Evolutionary conservation across 805 yeast species (phyloP).

Genomic region (Saturnispora diversa): DNA sequence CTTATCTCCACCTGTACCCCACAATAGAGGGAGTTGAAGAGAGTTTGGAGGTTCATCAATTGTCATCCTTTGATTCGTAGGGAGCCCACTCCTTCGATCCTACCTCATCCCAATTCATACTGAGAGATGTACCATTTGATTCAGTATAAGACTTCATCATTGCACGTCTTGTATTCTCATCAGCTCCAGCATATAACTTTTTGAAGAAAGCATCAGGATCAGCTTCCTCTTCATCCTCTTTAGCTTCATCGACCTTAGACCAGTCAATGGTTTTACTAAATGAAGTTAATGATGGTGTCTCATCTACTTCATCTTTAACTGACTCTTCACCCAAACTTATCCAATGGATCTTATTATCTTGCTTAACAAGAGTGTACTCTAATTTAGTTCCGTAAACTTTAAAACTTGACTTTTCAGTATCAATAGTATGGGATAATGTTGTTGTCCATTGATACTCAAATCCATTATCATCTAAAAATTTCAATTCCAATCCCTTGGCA

Average conservation of each 20-base stretch:
- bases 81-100: constrained; percentile 45
- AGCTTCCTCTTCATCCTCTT: constrained; percentile 40
- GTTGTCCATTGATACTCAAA: constrained; percentile 46
- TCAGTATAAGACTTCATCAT: constrained; percentile 96
- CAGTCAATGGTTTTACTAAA: constrained; percentile 60
- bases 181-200: constrained; percentile 66
- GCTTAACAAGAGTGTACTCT: constrained; percentile 34
- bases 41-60: too few relatives aligned
- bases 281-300: constrained; percentile 32
- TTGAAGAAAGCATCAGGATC: constrained; percentile 67
- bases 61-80: constrained; percentile 7
- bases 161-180: constrained; percentile 82
- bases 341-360: constrained; percentile 2
- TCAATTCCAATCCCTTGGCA: constrained; percentile 31
- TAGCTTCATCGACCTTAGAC: constrained; percentile 41
- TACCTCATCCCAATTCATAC: constrained; percentile 92
- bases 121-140: constrained; percentile 86
- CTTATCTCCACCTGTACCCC: too few relatives aligned
- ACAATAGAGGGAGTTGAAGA: too few relatives aligned
- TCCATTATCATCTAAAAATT: constrained; percentile 41
- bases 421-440: constrained; percentile 46
- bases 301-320: constrained; percentile 1
- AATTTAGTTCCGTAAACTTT: constrained; percentile 64
- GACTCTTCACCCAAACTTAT: background rate
- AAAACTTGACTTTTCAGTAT: constrained; percentile 35